A percentile compares a stretch with the other conserved stretches of the same genome.
Evolutionary conservation across 495 filamentous ascomycete genomes (phyloP).

Genomic region (Chaetomium fimeti): DNA sequence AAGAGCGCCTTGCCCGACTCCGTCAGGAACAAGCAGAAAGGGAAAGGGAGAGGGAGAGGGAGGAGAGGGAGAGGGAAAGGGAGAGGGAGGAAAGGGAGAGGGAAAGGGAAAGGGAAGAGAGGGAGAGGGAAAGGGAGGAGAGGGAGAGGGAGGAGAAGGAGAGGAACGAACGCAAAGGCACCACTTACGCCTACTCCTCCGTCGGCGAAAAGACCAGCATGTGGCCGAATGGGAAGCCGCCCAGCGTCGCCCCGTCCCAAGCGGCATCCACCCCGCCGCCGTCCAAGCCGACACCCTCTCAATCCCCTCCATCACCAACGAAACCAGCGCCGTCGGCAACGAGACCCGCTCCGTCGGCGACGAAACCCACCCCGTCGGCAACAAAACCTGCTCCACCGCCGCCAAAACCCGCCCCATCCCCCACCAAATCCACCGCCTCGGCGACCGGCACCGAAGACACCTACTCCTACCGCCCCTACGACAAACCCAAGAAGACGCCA

Average conservation of each 20-base stretch:
- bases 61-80: conserved; percentile 35
- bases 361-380: conserved; percentile 45
- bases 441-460: conserved; percentile 60
- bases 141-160: conserved; percentile 38
- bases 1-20: conserved; percentile 29
- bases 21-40: conserved; percentile 17
- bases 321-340: conserved; percentile 20
- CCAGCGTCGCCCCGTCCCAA: conserved; percentile 35
- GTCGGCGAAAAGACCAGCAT: conserved; percentile 58
- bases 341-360: conserved; percentile 30
- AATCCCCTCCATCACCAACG: conserved; percentile 15
- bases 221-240: conserved; percentile 52
- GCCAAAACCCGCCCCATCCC: conserved; percentile 25
- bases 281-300: conserved; percentile 21
- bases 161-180: conserved; percentile 42
- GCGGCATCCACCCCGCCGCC: conserved; percentile 22
- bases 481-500: conserved; percentile 59
- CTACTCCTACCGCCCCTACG: conserved; percentile 82
- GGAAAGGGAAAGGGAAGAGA: conserved; percentile 36
- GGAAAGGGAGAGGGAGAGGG: conserved; percentile 35
- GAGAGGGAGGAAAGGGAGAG: conserved; percentile 32
- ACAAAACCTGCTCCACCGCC: conserved; percentile 24
- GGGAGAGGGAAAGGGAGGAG: conserved; percentile 34
- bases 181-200: conserved; percentile 52
- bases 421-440: conserved; percentile 45